A percentile compares a stretch with the other conserved stretches of the same genome.
phyloP scores from a whole-genome alignment of 306 rosid genomes.

The Begonia loranthoides region DNA sequence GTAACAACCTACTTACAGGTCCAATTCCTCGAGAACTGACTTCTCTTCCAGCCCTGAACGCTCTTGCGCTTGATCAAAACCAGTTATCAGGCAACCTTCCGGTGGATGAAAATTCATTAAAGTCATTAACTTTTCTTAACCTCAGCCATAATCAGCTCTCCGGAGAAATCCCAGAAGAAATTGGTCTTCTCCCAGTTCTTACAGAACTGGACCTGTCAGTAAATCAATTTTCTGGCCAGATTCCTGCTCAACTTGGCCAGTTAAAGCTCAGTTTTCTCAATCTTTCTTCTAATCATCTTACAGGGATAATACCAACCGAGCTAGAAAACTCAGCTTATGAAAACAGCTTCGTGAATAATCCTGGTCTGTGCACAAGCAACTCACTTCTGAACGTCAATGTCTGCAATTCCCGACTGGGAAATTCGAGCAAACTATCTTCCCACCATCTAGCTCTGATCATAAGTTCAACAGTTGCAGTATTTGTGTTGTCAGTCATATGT shows the following conservation, averaged over 20 bases:
- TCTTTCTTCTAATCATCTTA: slow-evolving; percentile 42
- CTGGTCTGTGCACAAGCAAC: slow-evolving; percentile 42
- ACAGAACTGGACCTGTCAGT: slow-evolving; percentile 43
- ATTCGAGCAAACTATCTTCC: slow-evolving; percentile 25
- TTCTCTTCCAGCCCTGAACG: slow-evolving; percentile 16
- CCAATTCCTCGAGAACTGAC: slow-evolving; percentile 44
- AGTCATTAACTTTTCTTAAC: slow-evolving; percentile 21
- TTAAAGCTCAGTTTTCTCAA: slow-evolving; percentile 13
- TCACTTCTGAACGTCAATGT: slow-evolving; percentile 13
- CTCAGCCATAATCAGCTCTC: slow-evolving; percentile 32
- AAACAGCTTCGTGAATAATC: slow-evolving; percentile 53
- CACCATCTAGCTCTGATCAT: slow-evolving; percentile 32
- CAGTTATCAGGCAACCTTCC: slow-evolving; percentile 39
- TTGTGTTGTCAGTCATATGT: slow-evolving; percentile 10
- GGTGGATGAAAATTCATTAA: slow-evolving; percentile 29
- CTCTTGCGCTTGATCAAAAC: slow-evolving; percentile 36
- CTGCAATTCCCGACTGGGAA: slow-evolving; percentile 20
- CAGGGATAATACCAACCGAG: slow-evolving; percentile 37
- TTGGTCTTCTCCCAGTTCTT: slow-evolving; percentile 32
- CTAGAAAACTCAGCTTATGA: slow-evolving; percentile 24
- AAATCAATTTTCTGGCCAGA: slow-evolving; percentile 46
- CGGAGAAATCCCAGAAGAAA: slow-evolving; percentile 30
- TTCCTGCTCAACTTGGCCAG: slow-evolving; percentile 24
- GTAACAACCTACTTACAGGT: slow-evolving; percentile 40
- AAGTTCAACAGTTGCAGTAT: slow-evolving; percentile 9